Percentiles rank a stretch among this genome's conserved stretches.
phyloP scores from a whole-genome alignment of 805 yeast genomes.

The Kluyveromyces aestuarii region DNA sequence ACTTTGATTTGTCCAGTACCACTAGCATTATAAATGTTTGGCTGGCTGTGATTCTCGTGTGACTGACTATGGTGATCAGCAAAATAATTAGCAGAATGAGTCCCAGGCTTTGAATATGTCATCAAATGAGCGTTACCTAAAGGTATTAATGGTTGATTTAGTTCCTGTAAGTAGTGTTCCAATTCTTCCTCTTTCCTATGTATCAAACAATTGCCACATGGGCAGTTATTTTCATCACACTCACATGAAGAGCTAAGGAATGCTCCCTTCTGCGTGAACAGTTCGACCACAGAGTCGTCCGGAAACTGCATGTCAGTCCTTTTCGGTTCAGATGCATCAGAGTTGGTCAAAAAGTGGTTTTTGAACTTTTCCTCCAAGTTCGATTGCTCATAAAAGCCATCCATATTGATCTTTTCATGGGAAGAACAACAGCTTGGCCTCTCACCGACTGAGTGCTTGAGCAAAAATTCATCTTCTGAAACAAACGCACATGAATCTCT shows the following conservation, averaged over 20 bases:
- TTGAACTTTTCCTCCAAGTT: neutral
- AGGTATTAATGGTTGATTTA: conserved; percentile 25
- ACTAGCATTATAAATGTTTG: neutral
- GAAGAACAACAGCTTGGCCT: neutral
- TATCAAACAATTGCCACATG: conserved; percentile 26
- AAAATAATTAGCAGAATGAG: conserved; percentile 4
- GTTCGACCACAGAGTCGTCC: conserved; percentile 18
- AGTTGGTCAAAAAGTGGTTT: too few species aligned
- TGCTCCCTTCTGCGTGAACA: conserved; percentile 26
- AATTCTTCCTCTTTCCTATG: conserved; percentile 29
- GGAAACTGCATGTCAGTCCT: neutral
- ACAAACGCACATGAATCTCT: conserved; percentile 10
- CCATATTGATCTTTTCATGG: neutral
- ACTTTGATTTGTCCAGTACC: neutral
- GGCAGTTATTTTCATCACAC: conserved; percentile 25
- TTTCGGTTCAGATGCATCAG: neutral
- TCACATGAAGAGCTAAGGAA: conserved; percentile 27
- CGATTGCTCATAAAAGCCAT: neutral
- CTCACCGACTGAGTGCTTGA: conserved; percentile 6
- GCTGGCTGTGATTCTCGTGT: neutral
- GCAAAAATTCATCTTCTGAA: conserved; percentile 22
- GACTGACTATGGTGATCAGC: conserved; percentile 8
- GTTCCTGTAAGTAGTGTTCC: conserved; percentile 19
- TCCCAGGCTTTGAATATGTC: neutral
- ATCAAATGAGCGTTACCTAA: conserved; percentile 16